Conservation (phyloP, 2,329 filamentous ascomycete genomes). For the Trichoderma sp. region DNA sequence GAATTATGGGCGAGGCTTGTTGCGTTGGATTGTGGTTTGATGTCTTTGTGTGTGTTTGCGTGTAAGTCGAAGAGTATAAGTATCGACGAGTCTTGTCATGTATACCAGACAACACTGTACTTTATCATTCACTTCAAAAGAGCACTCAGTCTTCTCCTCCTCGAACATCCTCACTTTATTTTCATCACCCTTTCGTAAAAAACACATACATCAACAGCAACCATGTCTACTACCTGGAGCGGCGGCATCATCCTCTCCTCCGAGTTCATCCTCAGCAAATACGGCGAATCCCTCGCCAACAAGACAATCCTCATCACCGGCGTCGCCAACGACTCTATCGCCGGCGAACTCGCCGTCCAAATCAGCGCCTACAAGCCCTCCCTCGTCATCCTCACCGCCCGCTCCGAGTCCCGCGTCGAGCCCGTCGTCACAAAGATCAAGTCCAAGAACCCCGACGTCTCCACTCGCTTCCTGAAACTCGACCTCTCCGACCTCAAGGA, state of each 20-base stretch:
- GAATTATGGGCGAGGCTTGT: background rate
- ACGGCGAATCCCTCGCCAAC: background rate
- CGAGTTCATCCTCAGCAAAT: background rate
- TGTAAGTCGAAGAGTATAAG: background rate
- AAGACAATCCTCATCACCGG: constrained; percentile 22
- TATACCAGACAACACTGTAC: background rate
- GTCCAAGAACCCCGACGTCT: background rate
- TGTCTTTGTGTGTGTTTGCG: background rate
- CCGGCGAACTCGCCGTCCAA: constrained; percentile 23
- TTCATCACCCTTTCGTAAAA: background rate
- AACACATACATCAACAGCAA: background rate
- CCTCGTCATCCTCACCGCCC: constrained; percentile 17
- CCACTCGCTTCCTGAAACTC: constrained; percentile 7
- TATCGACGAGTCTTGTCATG: background rate
- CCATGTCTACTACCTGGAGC: background rate
- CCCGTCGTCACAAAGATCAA: constrained; percentile 3
- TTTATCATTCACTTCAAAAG: background rate
- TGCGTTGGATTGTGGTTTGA: background rate
- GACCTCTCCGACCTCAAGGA: constrained; percentile 5
- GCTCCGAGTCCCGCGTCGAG: constrained; percentile 2
- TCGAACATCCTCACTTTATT: background rate
- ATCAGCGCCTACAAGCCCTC: constrained; percentile 19
- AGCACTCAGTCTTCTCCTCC: background rate
- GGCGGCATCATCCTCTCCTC: constrained; percentile 6
- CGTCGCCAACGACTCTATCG: constrained; percentile 18